A percentile compares a stretch with the other conserved stretches of the same genome.
Evolutionary conservation across 345 rosid species (phyloP).

Genomic region (Salix dunnii): DNA sequence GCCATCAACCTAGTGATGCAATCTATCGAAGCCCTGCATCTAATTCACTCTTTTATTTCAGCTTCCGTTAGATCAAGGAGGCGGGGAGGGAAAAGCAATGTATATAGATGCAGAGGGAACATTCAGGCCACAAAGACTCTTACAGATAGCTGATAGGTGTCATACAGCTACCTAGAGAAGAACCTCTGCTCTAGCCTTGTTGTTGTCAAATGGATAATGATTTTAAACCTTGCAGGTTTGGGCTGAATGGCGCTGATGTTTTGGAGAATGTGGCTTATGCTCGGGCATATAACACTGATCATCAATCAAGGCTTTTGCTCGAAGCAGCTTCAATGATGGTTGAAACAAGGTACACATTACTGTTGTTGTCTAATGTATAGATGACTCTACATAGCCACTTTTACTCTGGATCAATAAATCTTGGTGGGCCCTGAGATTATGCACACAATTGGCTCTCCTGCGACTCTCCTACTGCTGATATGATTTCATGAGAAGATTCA

Average conservation of each 20-base stretch:
- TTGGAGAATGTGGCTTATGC: slow-evolving; percentile 97
- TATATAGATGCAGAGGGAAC: slow-evolving; percentile 99
- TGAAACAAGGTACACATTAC: slow-evolving; percentile 64
- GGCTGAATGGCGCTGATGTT: slow-evolving; percentile 90
- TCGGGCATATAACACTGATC: slow-evolving; percentile 97
- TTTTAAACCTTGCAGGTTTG: slow-evolving; percentile 54
- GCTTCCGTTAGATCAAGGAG: slow-evolving; percentile 99
- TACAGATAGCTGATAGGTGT: slow-evolving; percentile 92
- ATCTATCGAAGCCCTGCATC: background rate
- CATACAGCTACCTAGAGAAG: slow-evolving; percentile 7
- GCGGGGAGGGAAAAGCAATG: slow-evolving; percentile 97
- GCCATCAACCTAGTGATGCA: background rate
- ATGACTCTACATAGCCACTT: background rate
- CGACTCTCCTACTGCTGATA: background rate
- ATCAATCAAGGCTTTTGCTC: slow-evolving; percentile 91
- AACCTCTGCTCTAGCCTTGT: slow-evolving; percentile 4
- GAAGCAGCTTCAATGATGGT: slow-evolving; percentile 99
- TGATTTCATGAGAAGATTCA: background rate
- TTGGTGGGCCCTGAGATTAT: background rate
- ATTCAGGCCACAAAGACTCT: slow-evolving; percentile 89
- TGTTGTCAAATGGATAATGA: slow-evolving; percentile 8
- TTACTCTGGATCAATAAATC: background rate
- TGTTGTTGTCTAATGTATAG: background rate
- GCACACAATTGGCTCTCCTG: background rate
- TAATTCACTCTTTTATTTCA: slow-evolving; percentile 27